These are phyloP conservation scores for Suillus decipiens DNA, from an alignment of 768 basidiomycete species.

Conservation along the genomic window DNA sequence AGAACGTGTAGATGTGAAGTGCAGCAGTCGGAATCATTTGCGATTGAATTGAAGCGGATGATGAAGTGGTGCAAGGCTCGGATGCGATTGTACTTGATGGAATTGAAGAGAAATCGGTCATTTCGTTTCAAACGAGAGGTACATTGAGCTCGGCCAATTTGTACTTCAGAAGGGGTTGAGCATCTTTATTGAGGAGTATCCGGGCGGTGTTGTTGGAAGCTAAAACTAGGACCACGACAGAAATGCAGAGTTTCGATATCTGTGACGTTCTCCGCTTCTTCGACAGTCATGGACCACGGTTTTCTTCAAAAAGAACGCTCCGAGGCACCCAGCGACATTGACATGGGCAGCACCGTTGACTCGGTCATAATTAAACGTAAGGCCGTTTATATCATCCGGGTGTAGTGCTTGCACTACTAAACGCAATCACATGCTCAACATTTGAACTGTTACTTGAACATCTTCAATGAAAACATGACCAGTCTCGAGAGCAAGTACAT, in stretches of 20 bases:
- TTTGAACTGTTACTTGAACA: too few relatives aligned
- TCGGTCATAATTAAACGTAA: too few relatives aligned
- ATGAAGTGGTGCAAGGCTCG: neutral
- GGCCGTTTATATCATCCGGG: too few relatives aligned
- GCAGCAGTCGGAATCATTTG: neutral
- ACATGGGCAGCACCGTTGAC: neutral
- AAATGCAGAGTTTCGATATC: neutral
- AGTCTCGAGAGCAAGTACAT: conserved; percentile 22
- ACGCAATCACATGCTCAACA: neutral
- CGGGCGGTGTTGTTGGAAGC: neutral
- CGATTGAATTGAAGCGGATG: neutral
- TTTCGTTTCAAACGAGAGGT: neutral
- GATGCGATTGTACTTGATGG: neutral
- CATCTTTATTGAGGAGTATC: neutral
- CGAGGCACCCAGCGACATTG: neutral
- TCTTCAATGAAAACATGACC: conserved; percentile 1
- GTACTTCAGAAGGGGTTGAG: neutral
- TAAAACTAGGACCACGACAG: neutral
- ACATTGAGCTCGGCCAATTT: neutral
- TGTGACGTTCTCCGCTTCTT: neutral
- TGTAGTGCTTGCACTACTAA: too few relatives aligned
- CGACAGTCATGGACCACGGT: neutral
- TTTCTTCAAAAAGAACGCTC: neutral
- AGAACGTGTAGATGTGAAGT: neutral
- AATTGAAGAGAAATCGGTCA: neutral